phyloP scores from a whole-genome alignment of 768 basidiomycete species.

The Russula vinacea region DNA sequence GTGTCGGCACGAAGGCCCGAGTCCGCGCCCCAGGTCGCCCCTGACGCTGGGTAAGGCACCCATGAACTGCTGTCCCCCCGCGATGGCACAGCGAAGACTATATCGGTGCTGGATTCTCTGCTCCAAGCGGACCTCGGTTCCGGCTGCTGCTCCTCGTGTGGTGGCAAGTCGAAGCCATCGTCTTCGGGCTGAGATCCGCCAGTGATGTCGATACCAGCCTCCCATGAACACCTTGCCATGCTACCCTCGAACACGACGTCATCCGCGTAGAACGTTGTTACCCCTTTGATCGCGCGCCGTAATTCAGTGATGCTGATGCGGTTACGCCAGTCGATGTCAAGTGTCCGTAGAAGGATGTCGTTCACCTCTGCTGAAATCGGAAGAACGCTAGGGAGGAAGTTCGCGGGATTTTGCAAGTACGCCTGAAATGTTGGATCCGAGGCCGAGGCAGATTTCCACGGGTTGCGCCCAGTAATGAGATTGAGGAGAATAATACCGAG shows the following conservation, averaged over 20 bases:
- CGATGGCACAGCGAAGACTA: constrained; percentile 24
- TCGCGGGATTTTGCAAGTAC: constrained; percentile 69
- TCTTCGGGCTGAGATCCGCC: constrained; percentile 43
- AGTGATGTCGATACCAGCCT: constrained; percentile 62
- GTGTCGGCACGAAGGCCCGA: constrained; percentile 17
- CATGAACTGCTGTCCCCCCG: constrained; percentile 24
- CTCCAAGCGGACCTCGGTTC: constrained; percentile 58
- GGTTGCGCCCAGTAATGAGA: constrained; percentile 90
- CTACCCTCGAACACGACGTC: constrained; percentile 76
- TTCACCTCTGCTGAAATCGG: constrained; percentile 41
- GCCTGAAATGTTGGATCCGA: constrained; percentile 88
- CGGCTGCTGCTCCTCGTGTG: constrained; percentile 48
- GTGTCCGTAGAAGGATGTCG: constrained; percentile 35
- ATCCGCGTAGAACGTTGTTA: constrained; percentile 68
- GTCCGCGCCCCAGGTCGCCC: constrained; percentile 29
- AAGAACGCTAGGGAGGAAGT: constrained; percentile 68
- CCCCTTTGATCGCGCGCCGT: constrained; percentile 52
- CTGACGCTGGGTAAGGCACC: constrained; percentile 24
- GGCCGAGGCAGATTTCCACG: constrained; percentile 85
- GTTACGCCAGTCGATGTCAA: constrained; percentile 39
- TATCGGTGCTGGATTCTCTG: constrained; percentile 41
- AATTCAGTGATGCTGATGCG: constrained; percentile 45
- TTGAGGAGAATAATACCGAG: constrained; percentile 95
- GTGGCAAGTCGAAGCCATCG: constrained; percentile 46
- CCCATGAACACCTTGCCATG: constrained; percentile 76